Conservation (phyloP, 1,139 yeast genomes). For the Candida buenavistaensis region DNA sequence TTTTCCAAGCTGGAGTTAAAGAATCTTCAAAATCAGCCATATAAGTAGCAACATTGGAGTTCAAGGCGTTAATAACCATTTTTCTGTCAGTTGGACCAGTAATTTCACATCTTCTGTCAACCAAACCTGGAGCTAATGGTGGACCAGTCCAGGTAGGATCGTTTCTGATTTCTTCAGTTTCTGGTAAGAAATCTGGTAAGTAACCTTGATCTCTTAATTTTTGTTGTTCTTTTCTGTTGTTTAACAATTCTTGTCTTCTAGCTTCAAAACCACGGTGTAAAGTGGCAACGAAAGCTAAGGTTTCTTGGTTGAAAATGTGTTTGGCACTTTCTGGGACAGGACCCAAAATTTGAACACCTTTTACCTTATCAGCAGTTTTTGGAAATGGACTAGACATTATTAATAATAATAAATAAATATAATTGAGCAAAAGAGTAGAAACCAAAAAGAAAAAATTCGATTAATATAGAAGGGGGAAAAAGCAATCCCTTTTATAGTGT, state of each 20-base stretch:
- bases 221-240: conserved; percentile 61
- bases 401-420: conserved; percentile 3
- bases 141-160: conserved; percentile 83
- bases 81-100: conserved; percentile 91
- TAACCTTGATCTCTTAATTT: conserved; percentile 63
- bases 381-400: conserved; percentile 55
- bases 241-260: conserved; percentile 59
- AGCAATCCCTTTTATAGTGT: conserved; percentile 6
- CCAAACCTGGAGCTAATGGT: conserved; percentile 70
- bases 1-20: conserved; percentile 92
- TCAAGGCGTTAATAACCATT: conserved; percentile 92
- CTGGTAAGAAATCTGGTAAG: conserved; percentile 73
- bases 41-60: conserved; percentile 85
- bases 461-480: conserved; percentile 2
- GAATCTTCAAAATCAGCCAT: conserved; percentile 97
- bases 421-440: conserved; percentile 1
- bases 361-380: conserved; percentile 48
- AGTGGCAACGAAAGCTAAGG: conserved; percentile 70
- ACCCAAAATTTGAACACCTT: conserved; percentile 68
- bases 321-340: conserved; percentile 59
- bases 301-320: conserved; percentile 66
- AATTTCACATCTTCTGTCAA: conserved; percentile 79
- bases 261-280: conserved; percentile 71
- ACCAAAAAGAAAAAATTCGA: background rate
- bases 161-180: conserved; percentile 67